Base-by-base conservation (phyloP, 495 filamentous ascomycete genomes). In the Lophium mytilinum region DNA sequence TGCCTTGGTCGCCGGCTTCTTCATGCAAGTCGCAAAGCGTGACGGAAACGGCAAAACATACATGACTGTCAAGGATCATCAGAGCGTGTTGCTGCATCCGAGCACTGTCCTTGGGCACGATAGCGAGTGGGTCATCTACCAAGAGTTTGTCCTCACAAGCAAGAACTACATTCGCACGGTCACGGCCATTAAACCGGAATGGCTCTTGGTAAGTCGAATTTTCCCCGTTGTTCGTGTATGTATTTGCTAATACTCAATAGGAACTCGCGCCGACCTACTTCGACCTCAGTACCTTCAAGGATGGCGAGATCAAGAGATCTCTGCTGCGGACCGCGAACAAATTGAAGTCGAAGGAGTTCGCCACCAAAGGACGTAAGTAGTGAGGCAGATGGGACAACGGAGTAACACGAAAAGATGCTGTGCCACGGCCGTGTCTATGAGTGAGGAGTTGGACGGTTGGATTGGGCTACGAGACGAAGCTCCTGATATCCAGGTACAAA, bases 21-120 rank as follows among this genome's bases (percentile, higher is more conserved):
- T 99, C 78, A 99, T 99, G 93, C 94, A 99, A 67, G 87, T 97
- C n/a, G 93, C 93, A 40, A 96, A 90, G 82, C 87, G 84, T 62
- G 88, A 95, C 56, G 72, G 75, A 37, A 78, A 71, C 43, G 82
- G 83, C 61, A 96, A 95, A 79, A 81, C 80, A 37, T 99, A 99
- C 73, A 80, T 83, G 52, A 99, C 93, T 8, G 84, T 99, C 61
- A 97, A 97, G 73, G 94, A 97, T 64, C 84, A 97, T 63, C 80
- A 89, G 75, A 86, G 80, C 51, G 93, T 99, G 43, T 80, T 96
- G 56, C 77, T 99, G 40, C 93, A 99, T 72, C 93, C 93, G 7
- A 89, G 87, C 58, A 95, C 90, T 3, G 88, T 91, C 9, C 75
- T 99, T 11, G 79, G 78, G 45, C 83, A 86, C 53, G 90, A 96